Base-by-base conservation (phyloP, 2,329 filamentous ascomycete genomes). In the Mycosphaerella sp. region DNA sequence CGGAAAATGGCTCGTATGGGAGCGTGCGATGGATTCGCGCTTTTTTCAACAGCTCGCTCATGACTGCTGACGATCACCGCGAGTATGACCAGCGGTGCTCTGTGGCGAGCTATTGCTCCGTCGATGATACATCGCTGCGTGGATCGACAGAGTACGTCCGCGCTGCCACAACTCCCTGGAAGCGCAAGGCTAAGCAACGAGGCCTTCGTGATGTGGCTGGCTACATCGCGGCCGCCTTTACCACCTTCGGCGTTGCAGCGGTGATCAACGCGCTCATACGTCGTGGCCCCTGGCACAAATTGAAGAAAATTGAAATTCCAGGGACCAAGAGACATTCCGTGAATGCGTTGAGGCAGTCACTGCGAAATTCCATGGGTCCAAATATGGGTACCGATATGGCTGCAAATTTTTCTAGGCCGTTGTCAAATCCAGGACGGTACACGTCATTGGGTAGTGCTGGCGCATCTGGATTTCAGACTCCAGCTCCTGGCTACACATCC, bases 41-140 rank as follows among this genome's bases (percentile, higher is more conserved):
- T 29, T 78, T 78, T 60, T 78, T 78, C 69, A 78, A 78, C 58
- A 74, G 74, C 0, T 76, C 75, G 1, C 58, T 68, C 6, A 73
- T 69, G 63, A 73, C 66, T 7, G 51, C 62, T 8, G 52, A 56
- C 8, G 57, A 65, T 10, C 45, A 63, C 29, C 43, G 31, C 34
- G 51, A 38, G 3, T 59, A 54, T 42, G 48, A 60, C 42, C 44
- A 57, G 48, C 47, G 51, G 49, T 61, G 55, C 50, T 45, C 41
- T 12, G 29, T 41, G 45, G 56, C 42, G 54, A 54, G 29, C n/a
- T 53, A 49, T 11, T 67, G 65, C 53, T 67, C 64, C 1, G 60
- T 60, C 5, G 63, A 67, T 29, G 66, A 67, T 32, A 57, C 57
- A 40, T 62, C 57, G 3, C 48, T 68, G 41, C 60, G 66, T 6